Evolutionary conservation across 2,329 filamentous ascomycete species (phyloP), one percentile per base, ranked within the genome.

Genomic region (Parastagonospora nodorum): DNA sequence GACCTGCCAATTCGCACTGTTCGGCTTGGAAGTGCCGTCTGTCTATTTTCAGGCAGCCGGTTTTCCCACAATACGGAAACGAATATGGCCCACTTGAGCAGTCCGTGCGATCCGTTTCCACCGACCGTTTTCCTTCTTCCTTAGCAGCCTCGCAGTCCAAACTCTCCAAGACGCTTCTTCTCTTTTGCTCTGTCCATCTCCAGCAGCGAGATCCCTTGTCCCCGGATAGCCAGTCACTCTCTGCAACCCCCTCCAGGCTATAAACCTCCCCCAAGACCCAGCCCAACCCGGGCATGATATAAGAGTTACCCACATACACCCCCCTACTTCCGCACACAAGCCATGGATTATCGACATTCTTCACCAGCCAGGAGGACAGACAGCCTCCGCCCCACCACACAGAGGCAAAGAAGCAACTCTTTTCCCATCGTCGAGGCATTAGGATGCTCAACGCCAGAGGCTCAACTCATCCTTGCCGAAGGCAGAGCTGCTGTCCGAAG

Each of bases 331-430:
- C 55, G 57, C 49, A 48, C 35, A 24, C 48, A 44, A 39, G 58
- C 40, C 42, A 73, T 72, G 65, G 55, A 69, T 42, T 57, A 55
- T 12, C 67, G 60, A 54, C 63, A 63, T 39, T 63, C 65, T 14
- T 57, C 63, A 7, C 60, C 60, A 14, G 51, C 50, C n/a, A 37
- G 53, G 8, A 55, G 51, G 44, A n/a, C 51, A 10, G 31, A 49
- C 15, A 64, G 60, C 50, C 55, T 57, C 9, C 63, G 69, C 28
- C 63, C 64, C 19, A 53, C 37, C 41, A 55, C 59, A 5, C 44
- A 63, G n/a, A 63, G 71, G 45, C 58, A 72, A 28, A 55, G 71
- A 54, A 74, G 69, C 53, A 73, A 72, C 42, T 74, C 71, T 2
- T 53, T 72, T 10, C 69, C 71, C 8, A 65, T 73, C 28, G 54